Evolutionary conservation across 148 eudicot species (phyloP), one percentile per base, ranked within the genome.

Genomic region (Fagopyrum homotropicum): DNA sequence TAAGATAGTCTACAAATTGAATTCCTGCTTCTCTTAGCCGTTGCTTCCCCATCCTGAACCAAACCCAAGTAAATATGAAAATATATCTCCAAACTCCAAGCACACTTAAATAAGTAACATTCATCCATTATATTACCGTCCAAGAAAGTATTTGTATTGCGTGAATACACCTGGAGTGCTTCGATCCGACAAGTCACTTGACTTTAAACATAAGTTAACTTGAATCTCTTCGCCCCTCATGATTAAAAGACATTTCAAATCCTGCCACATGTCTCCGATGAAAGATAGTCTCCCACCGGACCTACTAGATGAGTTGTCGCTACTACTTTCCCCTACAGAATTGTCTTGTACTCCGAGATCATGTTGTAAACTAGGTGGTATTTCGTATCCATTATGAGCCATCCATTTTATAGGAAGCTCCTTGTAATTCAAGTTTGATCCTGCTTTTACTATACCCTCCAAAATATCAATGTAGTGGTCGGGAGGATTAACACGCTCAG

Each of bases 401-500:
- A 94, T 89, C 98, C 97, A 94, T 73, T 84, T 78, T 22, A 94
- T 77, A 51, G 98, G 98, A 77, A 94, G 93, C 48, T 94, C 96
- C 29, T 81, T 85, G 75, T 82, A 88, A 70, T 80, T 81, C 61
- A 91, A 51, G 66, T 77, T 81, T 15, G 97, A 79, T 68, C 81
- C 81, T 47, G 89, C 86, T 83, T 90, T 89, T 22, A 81, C 88
- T 75, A 93, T 82, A 40, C 98, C 98, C 76, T 93, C 98, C 77
- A 93, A 80, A 84, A 93, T 84, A 81, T 93, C 98, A 49, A 93
- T 93, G 78, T 80, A 91, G 84, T 91, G 84, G 74, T 93, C 97
- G 0, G 98, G 98, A 75, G 98, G 98, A 77, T 91, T 94, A 57
- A 91, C 87, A 61, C 98, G 94, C 5, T 93, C 98, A 7, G 98